Evolutionary conservation across 371 early-diverging fungal genomes (phyloP), one percentile per base, ranked within the genome.

Genomic region (Coemansia sp.): DNA sequence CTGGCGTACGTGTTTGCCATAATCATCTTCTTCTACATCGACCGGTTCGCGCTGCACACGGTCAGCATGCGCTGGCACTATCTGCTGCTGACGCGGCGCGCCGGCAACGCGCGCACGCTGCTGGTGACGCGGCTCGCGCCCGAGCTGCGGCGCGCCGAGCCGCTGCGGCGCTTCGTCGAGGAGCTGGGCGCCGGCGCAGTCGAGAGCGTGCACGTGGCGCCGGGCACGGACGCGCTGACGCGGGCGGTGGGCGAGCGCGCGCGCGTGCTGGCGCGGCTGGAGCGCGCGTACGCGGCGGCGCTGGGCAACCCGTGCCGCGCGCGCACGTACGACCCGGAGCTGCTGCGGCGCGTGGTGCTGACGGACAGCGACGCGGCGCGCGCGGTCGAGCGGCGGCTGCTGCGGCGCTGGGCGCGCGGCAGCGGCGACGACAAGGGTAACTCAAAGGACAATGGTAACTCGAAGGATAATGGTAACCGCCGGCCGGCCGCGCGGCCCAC

Each of bases 41-140:
- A 73, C 60, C 59, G 77, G 20, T 77, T 73, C 31, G 59, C 77
- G 2, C 66, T 69, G 14, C 77, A 77, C 55, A 62, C 57, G 0
- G 42, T 77, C n/a, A 63, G 64, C 3, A 66, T 77, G 65, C 77
- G 77, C 13, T 77, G 77, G 77, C 77, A 77, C 61, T 77, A 69
- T 31, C 57, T 77, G 61, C 62, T 72, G 38, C 64, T 70, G 34
- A 77, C 74, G 7, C 45, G 69, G 41, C 65, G 74, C 14, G 62
- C 77, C 36, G 69, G 69, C 45, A 72, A 62, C 31, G 55, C 77
- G 47, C 77, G 77, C 57, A 73, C 77, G 35, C 61, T 77, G 38
- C 68, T 77, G 77, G 49, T 72, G 5, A 69, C 74, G 31, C 63
- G 61, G 11, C 43, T 77, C 51, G 74, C 77, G 16, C 57, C 64